Evolutionary conservation across 768 basidiomycete genomes (phyloP).

Genomic region (Arthromyces matolae): DNA sequence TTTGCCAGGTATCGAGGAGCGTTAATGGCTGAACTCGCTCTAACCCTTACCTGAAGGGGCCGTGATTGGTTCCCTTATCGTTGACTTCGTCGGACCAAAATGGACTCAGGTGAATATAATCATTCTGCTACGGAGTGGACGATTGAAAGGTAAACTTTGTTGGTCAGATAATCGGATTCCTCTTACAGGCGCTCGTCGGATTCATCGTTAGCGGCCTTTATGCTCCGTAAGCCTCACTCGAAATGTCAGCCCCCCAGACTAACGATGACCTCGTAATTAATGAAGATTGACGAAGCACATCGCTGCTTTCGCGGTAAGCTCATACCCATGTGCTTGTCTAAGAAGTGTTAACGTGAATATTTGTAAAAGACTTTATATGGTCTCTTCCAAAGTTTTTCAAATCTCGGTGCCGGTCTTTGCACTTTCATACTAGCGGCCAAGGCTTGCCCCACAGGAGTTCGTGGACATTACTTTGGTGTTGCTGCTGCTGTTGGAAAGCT

Average conservation of each 20-base stretch:
- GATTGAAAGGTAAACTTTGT: too few species aligned
- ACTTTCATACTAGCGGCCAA: conserved; percentile 83
- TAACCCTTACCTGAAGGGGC: conserved; percentile 35
- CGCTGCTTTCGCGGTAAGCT: conserved; percentile 67
- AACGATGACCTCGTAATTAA: conserved; percentile 15
- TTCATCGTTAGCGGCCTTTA: conserved; percentile 90
- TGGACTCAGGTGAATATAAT: conserved; percentile 67
- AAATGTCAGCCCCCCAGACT: too few species aligned
- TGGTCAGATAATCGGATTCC: conserved; percentile 65
- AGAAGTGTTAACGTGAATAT: not conserved
- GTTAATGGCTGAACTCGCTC: not conserved
- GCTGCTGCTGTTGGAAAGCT: conserved; percentile 84
- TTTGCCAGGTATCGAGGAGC: too few species aligned
- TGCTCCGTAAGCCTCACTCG: conserved; percentile 29
- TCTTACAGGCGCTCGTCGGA: conserved; percentile 66
- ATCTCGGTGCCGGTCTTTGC: conserved; percentile 85
- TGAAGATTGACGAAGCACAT: conserved; percentile 57
- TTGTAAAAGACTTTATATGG: conserved; percentile 88
- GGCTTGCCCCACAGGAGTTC: conserved; percentile 74
- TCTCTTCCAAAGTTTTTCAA: conserved; percentile 82
- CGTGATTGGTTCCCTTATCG: conserved; percentile 65
- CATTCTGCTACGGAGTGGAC: too few species aligned
- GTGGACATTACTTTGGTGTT: conserved; percentile 80
- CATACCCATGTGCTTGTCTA: not conserved
- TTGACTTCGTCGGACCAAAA: conserved; percentile 74